Evolutionary conservation across 164 flowering plant species (phyloP), one percentile per base, ranked within the genome.

Genomic region (Brasenia schreberi): DNA sequence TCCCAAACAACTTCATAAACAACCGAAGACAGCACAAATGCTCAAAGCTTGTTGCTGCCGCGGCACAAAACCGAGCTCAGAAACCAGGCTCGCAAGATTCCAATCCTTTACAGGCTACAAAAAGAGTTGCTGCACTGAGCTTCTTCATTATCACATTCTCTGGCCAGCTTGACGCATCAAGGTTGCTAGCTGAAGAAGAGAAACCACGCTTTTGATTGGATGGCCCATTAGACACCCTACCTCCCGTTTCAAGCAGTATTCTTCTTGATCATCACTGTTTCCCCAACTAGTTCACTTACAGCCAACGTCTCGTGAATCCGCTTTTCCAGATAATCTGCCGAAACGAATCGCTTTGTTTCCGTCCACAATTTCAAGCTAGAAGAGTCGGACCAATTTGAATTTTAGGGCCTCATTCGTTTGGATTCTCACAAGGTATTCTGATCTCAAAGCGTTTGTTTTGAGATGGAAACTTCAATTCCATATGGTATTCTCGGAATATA

Each of bases 71-170:
- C 27, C 68, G 49, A 43, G 39, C 62, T 42, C 69, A 53, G 23
- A 33, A 7, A 7, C 59, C 43, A 4, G 16, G 9, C 56, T 9
- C 64, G 43, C 62, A 42, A 17, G 63, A 49, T 12, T 49, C 11
- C 45, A 43, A 18, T 6, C 43, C 73, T 6, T 14, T 70, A 18
- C 74, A 68, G 10, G 18, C 63, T 49, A 65, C 77, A 12, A 78
- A 85, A 64, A 87, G 97, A 72, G 84, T 90, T 66, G 63, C 70
- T 43, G 76, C 85, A 58, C 9, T 89, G 70, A 78, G 89, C 68
- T 74, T 87, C 64, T 80, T 83, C 19, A 77, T 92, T 2, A 23
- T 78, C 33, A 76, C 81, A 23, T 64, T 92, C 39, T 59, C 81
- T 44, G 71, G 69, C 10, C 71, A 62, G 18, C 66, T 74, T 12